Percentiles rank a stretch among this genome's conserved stretches.
Evolutionary conservation across 2,329 filamentous ascomycete genomes (phyloP).

Genomic region (Verticillium zaregamsianum): DNA sequence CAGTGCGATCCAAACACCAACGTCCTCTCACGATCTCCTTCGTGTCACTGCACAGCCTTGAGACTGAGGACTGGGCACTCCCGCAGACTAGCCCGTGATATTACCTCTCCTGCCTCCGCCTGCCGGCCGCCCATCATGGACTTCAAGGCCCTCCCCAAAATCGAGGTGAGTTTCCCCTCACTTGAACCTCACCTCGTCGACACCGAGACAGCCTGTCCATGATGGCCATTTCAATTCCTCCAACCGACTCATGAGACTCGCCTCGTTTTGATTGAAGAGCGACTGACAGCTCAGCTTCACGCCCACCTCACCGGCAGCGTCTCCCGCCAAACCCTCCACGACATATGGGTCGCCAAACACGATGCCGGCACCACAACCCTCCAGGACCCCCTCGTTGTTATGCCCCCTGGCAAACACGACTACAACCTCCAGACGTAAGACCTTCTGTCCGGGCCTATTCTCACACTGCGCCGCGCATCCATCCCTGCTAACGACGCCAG

Average conservation of each 20-base stretch:
- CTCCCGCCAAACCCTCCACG: constrained; percentile 65
- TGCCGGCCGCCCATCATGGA: constrained; percentile 26
- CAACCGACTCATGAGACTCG: too few species aligned
- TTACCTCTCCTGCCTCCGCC: neutral
- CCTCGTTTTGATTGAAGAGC: too few species aligned
- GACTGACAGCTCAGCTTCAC: constrained; percentile 54
- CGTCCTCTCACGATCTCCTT: neutral
- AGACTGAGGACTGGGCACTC: too few species aligned
- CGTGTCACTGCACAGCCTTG: neutral
- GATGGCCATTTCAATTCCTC: constrained; percentile 6
- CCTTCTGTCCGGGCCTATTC: constrained; percentile 5
- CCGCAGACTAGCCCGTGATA: neutral
- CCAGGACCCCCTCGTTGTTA: constrained; percentile 63
- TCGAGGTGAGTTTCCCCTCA: constrained; percentile 36
- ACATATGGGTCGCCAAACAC: constrained; percentile 65
- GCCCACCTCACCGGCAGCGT: constrained; percentile 80
- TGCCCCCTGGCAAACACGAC: constrained; percentile 68
- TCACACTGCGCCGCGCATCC: neutral
- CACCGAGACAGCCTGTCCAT: constrained; percentile 8
- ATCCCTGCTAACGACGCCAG: constrained; percentile 29
- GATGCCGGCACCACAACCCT: constrained; percentile 48
- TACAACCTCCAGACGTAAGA: constrained; percentile 63
- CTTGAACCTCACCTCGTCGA: neutral
- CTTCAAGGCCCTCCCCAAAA: constrained; percentile 48
- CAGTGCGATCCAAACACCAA: neutral